Conservation (phyloP, 371 early-diverging fungal genomes). For the Encephalitozoon hellem region DNA sequence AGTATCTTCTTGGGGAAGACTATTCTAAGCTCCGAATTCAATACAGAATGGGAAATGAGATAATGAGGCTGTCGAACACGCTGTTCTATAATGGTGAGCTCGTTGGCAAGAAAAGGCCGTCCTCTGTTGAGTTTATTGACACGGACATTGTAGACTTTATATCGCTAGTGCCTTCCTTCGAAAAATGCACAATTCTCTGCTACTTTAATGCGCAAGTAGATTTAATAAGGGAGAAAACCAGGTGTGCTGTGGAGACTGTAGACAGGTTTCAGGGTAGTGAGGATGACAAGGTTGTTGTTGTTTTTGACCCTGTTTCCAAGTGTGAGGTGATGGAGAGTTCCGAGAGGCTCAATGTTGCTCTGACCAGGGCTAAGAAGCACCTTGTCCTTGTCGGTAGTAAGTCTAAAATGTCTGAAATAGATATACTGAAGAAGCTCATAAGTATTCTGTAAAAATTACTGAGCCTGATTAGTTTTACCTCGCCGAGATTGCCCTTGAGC, state of each 20-base stretch:
- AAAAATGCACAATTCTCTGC: conserved; percentile 75
- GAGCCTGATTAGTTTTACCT: background rate
- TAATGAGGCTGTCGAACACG: conserved; percentile 75
- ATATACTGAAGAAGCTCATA: conserved; percentile 27
- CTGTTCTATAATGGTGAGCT: conserved; percentile 72
- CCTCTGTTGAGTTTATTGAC: conserved; percentile 45
- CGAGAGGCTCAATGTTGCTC: conserved; percentile 87
- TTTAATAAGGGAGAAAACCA: conserved; percentile 63
- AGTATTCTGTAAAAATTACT: background rate
- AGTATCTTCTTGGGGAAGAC: conserved; percentile 58
- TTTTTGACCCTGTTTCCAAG: conserved; percentile 51
- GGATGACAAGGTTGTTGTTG: conserved; percentile 50
- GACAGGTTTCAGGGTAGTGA: conserved; percentile 62
- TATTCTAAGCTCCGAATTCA: conserved; percentile 72
- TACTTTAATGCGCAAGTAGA: conserved; percentile 71
- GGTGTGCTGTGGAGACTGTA: conserved; percentile 37
- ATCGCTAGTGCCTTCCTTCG: conserved; percentile 59
- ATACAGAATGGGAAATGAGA: conserved; percentile 85
- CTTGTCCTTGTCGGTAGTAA: conserved; percentile 63
- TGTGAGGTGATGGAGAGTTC: conserved; percentile 76
- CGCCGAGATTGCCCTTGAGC: background rate
- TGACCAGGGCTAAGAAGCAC: conserved; percentile 80
- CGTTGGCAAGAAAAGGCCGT: conserved; percentile 61
- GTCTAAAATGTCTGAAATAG: conserved; percentile 22
- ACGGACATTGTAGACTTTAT: conserved; percentile 7